These are phyloP conservation scores for Globisporangium lucens DNA, from an alignment of 352 stramenopile genomes.

Conservation along the genomic window DNA sequence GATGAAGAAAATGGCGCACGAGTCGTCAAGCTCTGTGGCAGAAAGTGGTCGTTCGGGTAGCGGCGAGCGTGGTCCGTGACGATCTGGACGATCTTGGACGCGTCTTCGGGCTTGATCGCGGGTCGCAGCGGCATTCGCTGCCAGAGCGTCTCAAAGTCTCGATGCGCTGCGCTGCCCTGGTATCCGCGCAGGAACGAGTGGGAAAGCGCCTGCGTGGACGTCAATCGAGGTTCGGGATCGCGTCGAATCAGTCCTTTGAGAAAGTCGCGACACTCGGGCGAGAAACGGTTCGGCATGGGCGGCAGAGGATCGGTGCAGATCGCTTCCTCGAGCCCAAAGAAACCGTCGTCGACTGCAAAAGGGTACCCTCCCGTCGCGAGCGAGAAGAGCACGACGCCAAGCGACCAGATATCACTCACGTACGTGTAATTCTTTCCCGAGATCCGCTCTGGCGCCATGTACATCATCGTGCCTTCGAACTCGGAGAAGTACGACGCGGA, in stretches of 20 bases:
- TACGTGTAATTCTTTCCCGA: conserved; percentile 83
- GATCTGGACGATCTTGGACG: conserved; percentile 12
- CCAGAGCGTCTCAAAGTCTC: conserved; percentile 39
- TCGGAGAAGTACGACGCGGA: conserved; percentile 80
- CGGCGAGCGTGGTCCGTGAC: conserved; percentile 20
- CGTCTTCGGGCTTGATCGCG: conserved; percentile 13
- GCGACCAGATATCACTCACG: conserved; percentile 76
- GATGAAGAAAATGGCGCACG: not conserved
- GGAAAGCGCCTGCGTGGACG: conserved; percentile 76
- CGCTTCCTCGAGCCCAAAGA: conserved; percentile 81
- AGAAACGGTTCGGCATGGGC: conserved; percentile 79
- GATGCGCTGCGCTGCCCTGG: conserved; percentile 23
- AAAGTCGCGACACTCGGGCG: conserved; percentile 89
- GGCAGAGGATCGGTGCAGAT: conserved; percentile 76
- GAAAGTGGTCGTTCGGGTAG: conserved; percentile 12
- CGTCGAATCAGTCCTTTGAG: conserved; percentile 90
- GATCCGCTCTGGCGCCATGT: conserved; percentile 94
- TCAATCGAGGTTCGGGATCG: conserved; percentile 80
- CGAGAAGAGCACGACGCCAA: conserved; percentile 70
- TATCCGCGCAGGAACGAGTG: conserved; percentile 88
- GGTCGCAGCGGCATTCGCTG: conserved; percentile 28
- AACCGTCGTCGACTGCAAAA: conserved; percentile 70
- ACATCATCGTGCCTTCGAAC: conserved; percentile 92
- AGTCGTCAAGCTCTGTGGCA: not conserved
- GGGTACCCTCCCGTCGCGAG: conserved; percentile 66